Conservation (phyloP, 495 filamentous ascomycete species). For the Eremomyces bilateralis region DNA sequence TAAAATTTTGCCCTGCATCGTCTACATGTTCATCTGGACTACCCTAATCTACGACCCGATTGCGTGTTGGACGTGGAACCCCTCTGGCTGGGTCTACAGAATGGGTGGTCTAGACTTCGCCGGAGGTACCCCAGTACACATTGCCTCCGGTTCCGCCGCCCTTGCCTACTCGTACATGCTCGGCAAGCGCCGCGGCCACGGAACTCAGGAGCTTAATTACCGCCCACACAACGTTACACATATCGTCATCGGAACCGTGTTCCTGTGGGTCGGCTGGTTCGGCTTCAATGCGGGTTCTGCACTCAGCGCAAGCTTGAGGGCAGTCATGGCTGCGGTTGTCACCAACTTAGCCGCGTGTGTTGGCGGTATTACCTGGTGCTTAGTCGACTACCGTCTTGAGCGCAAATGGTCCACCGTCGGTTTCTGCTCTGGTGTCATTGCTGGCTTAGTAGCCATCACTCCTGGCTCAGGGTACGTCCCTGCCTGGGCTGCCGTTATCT, state of each 20-base stretch:
- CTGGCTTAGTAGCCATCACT: conserved; percentile 82
- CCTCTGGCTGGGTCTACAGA: conserved; percentile 57
- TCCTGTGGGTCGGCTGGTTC: conserved; percentile 99
- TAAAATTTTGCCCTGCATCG: conserved; percentile 76
- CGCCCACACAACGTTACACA: conserved; percentile 96
- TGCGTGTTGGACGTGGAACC: conserved; percentile 98
- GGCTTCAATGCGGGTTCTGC: conserved; percentile 94
- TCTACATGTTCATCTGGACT: conserved; percentile 95
- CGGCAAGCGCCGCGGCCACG: conserved; percentile 65
- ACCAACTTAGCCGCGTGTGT: conserved; percentile 60
- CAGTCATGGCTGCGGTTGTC: conserved; percentile 55
- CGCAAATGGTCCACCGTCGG: conserved; percentile 93
- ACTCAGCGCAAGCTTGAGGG: conserved; percentile 70
- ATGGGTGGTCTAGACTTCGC: conserved; percentile 90
- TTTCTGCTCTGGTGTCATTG: conserved; percentile 87
- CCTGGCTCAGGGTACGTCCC: conserved; percentile 85
- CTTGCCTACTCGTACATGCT: conserved; percentile 72
- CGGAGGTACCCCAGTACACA: conserved; percentile 91
- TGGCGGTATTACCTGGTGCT: conserved; percentile 86
- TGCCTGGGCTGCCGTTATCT: conserved; percentile 78
- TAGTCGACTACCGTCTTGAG: conserved; percentile 86
- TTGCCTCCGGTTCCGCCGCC: conserved; percentile 73
- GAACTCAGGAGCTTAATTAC: conserved; percentile 79
- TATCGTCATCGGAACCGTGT: conserved; percentile 89
- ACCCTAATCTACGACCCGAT: conserved; percentile 90